Evolutionary conservation across 2,329 filamentous ascomycete genomes (phyloP).

Genomic region (Fusarium solani-melongenae): DNA sequence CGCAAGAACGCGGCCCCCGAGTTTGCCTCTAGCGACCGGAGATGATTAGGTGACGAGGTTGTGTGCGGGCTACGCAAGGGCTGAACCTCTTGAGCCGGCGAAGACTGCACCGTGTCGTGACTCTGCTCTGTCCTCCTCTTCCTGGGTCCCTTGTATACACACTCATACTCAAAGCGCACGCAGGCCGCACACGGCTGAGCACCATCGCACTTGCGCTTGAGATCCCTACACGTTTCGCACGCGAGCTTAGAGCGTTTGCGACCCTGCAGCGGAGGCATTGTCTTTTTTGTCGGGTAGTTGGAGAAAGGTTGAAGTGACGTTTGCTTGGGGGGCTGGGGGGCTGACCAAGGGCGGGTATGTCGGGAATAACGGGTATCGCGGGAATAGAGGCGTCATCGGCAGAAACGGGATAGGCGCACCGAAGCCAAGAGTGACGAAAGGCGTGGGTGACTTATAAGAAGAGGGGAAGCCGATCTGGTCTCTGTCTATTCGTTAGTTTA

Average conservation of each 20-base stretch:
- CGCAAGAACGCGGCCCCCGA: slow-evolving; percentile 67
- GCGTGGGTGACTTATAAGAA: background rate
- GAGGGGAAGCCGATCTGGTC: background rate
- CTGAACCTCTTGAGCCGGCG: background rate
- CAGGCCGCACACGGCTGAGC: slow-evolving; percentile 64
- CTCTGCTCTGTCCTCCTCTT: slow-evolving; percentile 20
- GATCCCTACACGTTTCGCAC: slow-evolving; percentile 63
- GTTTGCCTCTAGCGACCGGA: slow-evolving; percentile 64
- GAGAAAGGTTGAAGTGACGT: background rate
- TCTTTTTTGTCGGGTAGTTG: background rate
- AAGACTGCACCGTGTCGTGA: background rate
- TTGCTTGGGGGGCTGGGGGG: slow-evolving; percentile 5
- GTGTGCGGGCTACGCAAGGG: slow-evolving; percentile 5
- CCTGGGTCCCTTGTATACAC: slow-evolving; percentile 52
- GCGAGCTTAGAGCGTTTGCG: slow-evolving; percentile 56
- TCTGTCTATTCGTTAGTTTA: background rate
- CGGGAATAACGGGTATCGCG: slow-evolving; percentile 23
- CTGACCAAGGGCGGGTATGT: slow-evolving; percentile 16
- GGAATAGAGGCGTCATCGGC: slow-evolving; percentile 1
- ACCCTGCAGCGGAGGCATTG: slow-evolving; percentile 34
- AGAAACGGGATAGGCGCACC: background rate
- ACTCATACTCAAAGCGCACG: slow-evolving; percentile 64
- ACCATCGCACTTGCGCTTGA: slow-evolving; percentile 68
- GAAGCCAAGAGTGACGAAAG: background rate
- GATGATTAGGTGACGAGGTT: slow-evolving; percentile 36